phyloP scores from a whole-genome alignment of 495 filamentous ascomycete species.

The Jackrogersella multiformis region DNA sequence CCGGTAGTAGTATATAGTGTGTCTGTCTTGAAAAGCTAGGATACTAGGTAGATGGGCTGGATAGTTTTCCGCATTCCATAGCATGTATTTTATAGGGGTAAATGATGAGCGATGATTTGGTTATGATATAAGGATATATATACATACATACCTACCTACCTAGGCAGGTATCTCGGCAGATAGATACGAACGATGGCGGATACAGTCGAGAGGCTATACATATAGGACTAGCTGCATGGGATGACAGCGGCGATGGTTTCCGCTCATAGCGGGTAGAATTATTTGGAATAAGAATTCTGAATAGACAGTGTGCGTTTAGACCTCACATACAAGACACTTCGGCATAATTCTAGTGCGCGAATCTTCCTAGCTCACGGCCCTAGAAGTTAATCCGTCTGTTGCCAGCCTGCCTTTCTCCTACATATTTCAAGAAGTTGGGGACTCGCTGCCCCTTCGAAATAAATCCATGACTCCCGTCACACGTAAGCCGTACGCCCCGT shows the following conservation, averaged over 20 bases:
- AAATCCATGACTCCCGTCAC: slow-evolving; percentile 30
- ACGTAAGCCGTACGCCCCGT: slow-evolving; percentile 20
- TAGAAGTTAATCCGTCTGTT: no score
- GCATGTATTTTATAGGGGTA: not conserved
- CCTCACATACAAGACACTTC: not conserved
- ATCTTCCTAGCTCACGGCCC: no score
- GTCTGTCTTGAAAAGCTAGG: not conserved
- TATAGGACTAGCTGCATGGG: no score
- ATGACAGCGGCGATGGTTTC: no score
- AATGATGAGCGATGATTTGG: not conserved
- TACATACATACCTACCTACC: not conserved
- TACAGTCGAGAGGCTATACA: no score
- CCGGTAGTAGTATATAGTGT: not conserved
- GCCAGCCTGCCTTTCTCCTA: no score
- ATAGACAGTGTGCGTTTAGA: not conserved
- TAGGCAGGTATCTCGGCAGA: not conserved
- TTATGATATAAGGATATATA: not conserved
- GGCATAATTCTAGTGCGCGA: no score
- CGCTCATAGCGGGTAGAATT: no score
- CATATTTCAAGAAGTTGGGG: not conserved
- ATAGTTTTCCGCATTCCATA: not conserved
- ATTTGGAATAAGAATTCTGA: not conserved
- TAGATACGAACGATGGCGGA: not conserved
- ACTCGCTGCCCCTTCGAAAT: not conserved
- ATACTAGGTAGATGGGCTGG: not conserved